Base-by-base conservation (phyloP, 2,329 filamentous ascomycete species). In the Penicillium expansum region DNA sequence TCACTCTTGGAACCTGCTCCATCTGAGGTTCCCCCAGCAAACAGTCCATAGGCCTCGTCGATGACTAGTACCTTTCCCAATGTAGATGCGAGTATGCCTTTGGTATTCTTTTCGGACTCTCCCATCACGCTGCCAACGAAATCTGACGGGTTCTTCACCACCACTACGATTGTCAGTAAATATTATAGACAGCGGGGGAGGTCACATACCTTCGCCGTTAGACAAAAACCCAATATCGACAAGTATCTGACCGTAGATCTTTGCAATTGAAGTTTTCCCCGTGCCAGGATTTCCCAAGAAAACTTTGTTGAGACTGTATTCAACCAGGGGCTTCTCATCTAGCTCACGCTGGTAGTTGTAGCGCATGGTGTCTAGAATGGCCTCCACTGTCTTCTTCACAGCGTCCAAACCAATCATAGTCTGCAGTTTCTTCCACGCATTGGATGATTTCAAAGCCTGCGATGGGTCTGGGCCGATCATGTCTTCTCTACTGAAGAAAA, bases 41-140 rank as follows among this genome's bases (percentile, higher is more conserved):
- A 82, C 0, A 93, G 77, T 33, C 85, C 84, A 61, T 93, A 92
- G 0, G 89, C 89, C 67, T 94, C 90, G 59, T 93, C 90, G 3
- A 93, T 91, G 14, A 93, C 83, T 0, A 93, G 79, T 0, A 92
- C 88, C 61, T 92, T 93, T 0, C 90, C 90, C 0, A 81, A 61
- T 0, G 87, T 85, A 0, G 85, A 75, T 0, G 82, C 83, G 0
- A 93, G 77, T 7, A 92, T 91, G 0, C 78, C 86, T 62, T 90
- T 92, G 0, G 89, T 92, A 33, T 86, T 84, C 2, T 80, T 77
- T 69, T 93, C 89, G 0, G 89, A 92, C 1, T 81, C 76, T 0
- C 90, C 90, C 0, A 93, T 59, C 0, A 68, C 77, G 9, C 71
- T 73, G 0, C 88, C 88, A 1, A 92, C 76, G 64, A 93, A 92